A percentile compares a stretch with the other conserved stretches of the same genome.
Evolutionary conservation across 352 stramenopile genomes (phyloP).

Genomic region (Phytophthora tentaculata): DNA sequence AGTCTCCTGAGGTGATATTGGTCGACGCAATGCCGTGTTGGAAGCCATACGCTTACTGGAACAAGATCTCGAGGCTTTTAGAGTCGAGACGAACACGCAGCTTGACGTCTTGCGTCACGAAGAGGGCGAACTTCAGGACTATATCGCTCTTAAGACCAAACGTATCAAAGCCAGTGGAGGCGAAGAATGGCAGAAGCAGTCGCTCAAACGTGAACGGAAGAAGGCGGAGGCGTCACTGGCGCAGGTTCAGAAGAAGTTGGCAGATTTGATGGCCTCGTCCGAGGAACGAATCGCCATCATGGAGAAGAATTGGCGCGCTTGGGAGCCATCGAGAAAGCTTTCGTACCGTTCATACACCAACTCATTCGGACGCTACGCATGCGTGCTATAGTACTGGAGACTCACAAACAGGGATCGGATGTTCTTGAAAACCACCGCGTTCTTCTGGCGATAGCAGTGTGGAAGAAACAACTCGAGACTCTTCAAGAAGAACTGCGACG

Average conservation of each 20-base stretch:
- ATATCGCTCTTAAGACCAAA: conserved; percentile 78
- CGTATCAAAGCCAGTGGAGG: conserved; percentile 72
- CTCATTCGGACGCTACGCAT: conserved; percentile 60
- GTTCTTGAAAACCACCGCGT: conserved; percentile 49
- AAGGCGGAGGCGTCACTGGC: conserved; percentile 72
- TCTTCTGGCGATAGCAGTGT: conserved; percentile 59
- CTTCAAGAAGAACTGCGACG: conserved; percentile 63
- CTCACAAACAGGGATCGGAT: conserved; percentile 45
- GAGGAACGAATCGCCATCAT: conserved; percentile 67
- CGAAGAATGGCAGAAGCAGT: conserved; percentile 86
- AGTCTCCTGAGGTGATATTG: conserved; percentile 63
- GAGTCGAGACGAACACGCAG: conserved; percentile 67
- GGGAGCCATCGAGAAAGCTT: conserved; percentile 66
- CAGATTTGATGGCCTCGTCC: conserved; percentile 48
- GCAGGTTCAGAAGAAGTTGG: conserved; percentile 59
- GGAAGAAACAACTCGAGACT: conserved; percentile 61
- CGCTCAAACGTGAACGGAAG: conserved; percentile 83
- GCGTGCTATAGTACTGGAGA: conserved; percentile 45
- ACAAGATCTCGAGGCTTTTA: conserved; percentile 64
- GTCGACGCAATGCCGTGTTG: conserved; percentile 64
- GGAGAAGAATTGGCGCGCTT: conserved; percentile 69
- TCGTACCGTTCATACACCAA: conserved; percentile 82
- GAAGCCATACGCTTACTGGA: conserved; percentile 52
- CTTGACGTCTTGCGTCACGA: conserved; percentile 65
- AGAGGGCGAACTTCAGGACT: conserved; percentile 72